Evolutionary conservation across 257 asterid genomes (phyloP), one percentile per base, ranked within the genome.

Genomic region (Solanum chiquidenum): DNA sequence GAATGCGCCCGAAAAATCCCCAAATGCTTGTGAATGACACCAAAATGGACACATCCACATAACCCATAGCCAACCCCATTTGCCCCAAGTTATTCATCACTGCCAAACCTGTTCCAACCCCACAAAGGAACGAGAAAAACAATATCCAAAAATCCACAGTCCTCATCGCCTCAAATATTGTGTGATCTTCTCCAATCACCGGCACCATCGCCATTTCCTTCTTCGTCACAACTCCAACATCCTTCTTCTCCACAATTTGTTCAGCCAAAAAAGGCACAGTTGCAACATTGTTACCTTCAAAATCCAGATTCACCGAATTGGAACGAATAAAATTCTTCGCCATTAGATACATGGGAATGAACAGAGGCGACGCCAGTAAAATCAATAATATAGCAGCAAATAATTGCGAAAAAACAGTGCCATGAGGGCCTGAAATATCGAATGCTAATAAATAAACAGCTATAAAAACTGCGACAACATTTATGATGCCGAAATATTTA

Each of bases 91-190:
- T 89, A 33, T 89, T 89, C 87, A 79, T 74, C 73, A 89, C 89
- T 44, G 84, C 68, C 33, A 89, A 29, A 33, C 89, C 91, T 1
- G 91, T 74, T 21, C 91, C 91, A 12, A 85, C 91, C 27, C 90
- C 91, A 29, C 86, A 87, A 71, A 89, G 90, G 60, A 89, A 89
- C 4, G 91, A 85, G 42, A 79, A 84, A 79, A 89, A 89, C 64
- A 87, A 64, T 14, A 89, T 74, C 91, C 91, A 89, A 71, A 89
- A 86, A 23, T 72, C 89, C 3, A 86, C 5, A 12, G 86, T 86
- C 42, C 29, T 18, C 35, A 89, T 27, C 10, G 89, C 91, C n/a
- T 89, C 75, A 55, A 68, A 52, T 68, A 86, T 52, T 31, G 90
- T 80, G 21, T 88, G 90, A 73, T 88, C 89, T 86, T 88, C 89